A percentile compares a stretch with the other conserved stretches of the same genome.
Conservation (phyloP, 2,329 filamentous ascomycete species). For the Penicillium sp. region DNA sequence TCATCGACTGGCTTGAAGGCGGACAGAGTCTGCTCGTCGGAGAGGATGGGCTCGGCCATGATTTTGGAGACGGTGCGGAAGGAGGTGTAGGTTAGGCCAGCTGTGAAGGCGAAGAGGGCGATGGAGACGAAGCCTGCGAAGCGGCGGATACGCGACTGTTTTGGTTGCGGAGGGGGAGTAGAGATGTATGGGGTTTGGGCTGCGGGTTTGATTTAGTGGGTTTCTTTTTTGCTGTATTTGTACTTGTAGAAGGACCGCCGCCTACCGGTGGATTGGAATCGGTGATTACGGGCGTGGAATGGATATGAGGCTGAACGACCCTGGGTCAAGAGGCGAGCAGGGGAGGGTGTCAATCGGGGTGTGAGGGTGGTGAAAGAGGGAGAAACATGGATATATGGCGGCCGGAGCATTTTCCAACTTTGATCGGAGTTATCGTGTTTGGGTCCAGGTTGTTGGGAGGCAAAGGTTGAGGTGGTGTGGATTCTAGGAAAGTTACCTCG, state of each 20-base stretch:
- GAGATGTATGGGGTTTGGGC: not conserved
- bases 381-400: constrained; percentile 1
- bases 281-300: not conserved
- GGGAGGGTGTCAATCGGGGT: constrained; percentile 14
- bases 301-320: not conserved
- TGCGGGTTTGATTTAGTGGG: not conserved
- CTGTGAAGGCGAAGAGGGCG: constrained; percentile 34
- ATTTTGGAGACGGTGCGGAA: constrained; percentile 27
- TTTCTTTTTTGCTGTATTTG: not conserved
- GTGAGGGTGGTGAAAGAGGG: constrained; percentile 18
- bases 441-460: constrained; percentile 1
- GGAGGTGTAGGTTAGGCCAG: constrained; percentile 32
- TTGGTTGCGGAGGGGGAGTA: constrained; percentile 16
- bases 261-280: not conserved
- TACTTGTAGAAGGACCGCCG: not conserved
- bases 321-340: constrained; percentile 8
- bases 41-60: constrained; percentile 47
- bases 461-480: constrained; percentile 2
- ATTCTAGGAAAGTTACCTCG: constrained; percentile 5
- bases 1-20: constrained; percentile 63
- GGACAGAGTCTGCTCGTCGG: constrained; percentile 70
- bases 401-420: constrained; percentile 13
- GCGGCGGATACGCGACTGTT: constrained; percentile 32
- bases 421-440: not conserved
- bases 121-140: constrained; percentile 38